phyloP scores from a whole-genome alignment of 2,329 filamentous ascomycete species.

The Penicillium sp. region DNA sequence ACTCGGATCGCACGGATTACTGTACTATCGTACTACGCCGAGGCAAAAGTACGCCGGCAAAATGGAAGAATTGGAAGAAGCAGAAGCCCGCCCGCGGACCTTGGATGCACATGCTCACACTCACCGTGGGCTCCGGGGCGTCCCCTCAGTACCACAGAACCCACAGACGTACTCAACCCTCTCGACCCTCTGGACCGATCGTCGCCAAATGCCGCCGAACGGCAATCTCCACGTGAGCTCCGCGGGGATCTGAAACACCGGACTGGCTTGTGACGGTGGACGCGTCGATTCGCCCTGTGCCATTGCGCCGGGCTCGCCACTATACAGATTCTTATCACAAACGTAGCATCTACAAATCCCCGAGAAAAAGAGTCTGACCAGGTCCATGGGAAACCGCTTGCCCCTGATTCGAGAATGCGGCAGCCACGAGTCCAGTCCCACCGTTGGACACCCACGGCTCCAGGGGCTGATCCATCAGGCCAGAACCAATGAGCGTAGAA shows the following conservation, averaged over 20 bases:
- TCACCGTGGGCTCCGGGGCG: conserved; percentile 12
- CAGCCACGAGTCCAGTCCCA: conserved; percentile 18
- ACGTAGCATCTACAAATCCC: neutral
- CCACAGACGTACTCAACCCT: neutral
- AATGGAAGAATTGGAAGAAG: neutral
- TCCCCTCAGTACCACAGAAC: conserved; percentile 8
- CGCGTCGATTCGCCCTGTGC: neutral
- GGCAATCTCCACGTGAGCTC: conserved; percentile 22
- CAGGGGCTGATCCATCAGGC: conserved; percentile 12
- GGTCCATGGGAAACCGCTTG: conserved; percentile 6
- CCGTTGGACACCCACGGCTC: conserved; percentile 17
- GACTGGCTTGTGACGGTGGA: conserved; percentile 7
- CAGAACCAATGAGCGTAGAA: conserved; percentile 17
- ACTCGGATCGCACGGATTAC: conserved; percentile 9
- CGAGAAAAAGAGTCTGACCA: neutral
- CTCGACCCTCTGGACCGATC: conserved; percentile 9
- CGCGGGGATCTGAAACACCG: conserved; percentile 24
- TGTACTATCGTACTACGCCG: conserved; percentile 3
- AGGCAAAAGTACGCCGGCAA: neutral
- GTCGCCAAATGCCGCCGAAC: conserved; percentile 21
- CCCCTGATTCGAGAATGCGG: conserved; percentile 21
- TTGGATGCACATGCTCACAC: neutral
- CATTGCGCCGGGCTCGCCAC: neutral
- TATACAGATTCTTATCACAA: neutral
- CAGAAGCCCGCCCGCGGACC: neutral